Base-by-base conservation (phyloP, 1,284 basidiomycete genomes). In the Rhodotorula sp. region DNA sequence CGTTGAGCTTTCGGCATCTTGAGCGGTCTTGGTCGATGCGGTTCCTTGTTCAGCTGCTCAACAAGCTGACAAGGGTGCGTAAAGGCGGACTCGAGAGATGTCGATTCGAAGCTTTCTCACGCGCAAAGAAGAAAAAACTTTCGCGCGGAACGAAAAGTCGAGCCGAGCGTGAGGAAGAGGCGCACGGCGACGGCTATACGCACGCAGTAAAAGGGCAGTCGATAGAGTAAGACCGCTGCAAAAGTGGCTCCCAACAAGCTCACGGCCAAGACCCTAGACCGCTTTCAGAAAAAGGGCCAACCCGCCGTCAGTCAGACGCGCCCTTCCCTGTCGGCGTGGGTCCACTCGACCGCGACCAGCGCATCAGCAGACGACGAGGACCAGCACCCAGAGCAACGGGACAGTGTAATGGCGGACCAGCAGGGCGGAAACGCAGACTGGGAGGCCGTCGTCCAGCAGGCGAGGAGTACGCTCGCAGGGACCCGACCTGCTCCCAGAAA, bases 1-100 rank as follows among this genome's bases (percentile, higher is more conserved):
- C 61, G 60, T 29, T 51, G 61, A 18, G 54, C 54, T 49, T 62
- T 70, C 57, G 68, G 67, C 70, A 70, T 75, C 48, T 18, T 57
- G 12, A 34, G 12, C 21, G 43, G 20, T 10, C 26, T 12, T 20
- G 52, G 52, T n/a, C 52, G 10, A 26, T 29, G 2, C 16, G 29
- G 31, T 5, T 56, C 29, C 39, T 43, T 12, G 39, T 43, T 10
- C 39, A 10, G 39, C 10, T 43, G 31, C 57, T 58, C 57, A 39
- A 58, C 57, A 43, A 58, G 57, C 57, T 58, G 31, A 23, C 12
- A 43, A 10, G 39, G 39, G 8, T 43, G 39, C 39, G 39, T 43
- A 43, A 10, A 43, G 39, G 39, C 39, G 14, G 39, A 43, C 29
- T 29, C 29, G 29, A 29, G 29, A 29, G 29, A 29, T 48, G 47